Evolutionary conservation across 164 flowering plant genomes (phyloP), one percentile per base, ranked within the genome.

Genomic region (Brasenia schreberi): DNA sequence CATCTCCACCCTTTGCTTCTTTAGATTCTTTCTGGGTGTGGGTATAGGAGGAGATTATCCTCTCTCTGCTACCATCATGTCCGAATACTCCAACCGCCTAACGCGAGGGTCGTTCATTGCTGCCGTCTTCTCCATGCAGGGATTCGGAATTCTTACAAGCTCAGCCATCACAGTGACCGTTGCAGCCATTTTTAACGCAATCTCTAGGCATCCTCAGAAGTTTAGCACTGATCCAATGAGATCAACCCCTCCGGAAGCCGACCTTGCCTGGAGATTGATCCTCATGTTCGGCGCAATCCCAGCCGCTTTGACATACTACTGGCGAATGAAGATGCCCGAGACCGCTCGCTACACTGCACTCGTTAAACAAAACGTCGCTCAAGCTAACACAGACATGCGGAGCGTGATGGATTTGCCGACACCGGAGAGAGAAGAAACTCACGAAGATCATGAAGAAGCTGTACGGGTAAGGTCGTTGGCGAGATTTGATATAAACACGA

Each of bases 261-360:
- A 80, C 42, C 77, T 71, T 14, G 70, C 75, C 0, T 80, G 83
- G 83, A 61, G 83, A 0, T 64, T 80, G 1, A 69, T 80, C 33
- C 64, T 78, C 44, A 80, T 80, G 78, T 72, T 80, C 17, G 83
- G 81, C 2, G 81, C 84, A 0, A 0, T 81, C 4, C 84, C 84
- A 0, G 84, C 84, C 4, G 74, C 69, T 0, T 11, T 77, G 27
- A 81, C 84, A 0, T 81, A 72, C 66, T 81, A 81, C 59, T 81
- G 76, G 77, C 80, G 84, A 43, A 72, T 75, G 81, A 76, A 76
- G 64, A 81, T 78, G 83, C 83, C 83, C 0, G 83, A 81, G 60
- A 81, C 83, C 0, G 83, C 81, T 27, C 77, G 83, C 11, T 81
- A 85, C 77, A 81, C 83, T 0, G 83, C 83, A 27, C 69, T 81